A percentile compares a stretch with the other conserved stretches of the same genome.
These are phyloP conservation scores for Irpex sp. DNA, from an alignment of 1,284 basidiomycete species.

Conservation along the genomic window DNA sequence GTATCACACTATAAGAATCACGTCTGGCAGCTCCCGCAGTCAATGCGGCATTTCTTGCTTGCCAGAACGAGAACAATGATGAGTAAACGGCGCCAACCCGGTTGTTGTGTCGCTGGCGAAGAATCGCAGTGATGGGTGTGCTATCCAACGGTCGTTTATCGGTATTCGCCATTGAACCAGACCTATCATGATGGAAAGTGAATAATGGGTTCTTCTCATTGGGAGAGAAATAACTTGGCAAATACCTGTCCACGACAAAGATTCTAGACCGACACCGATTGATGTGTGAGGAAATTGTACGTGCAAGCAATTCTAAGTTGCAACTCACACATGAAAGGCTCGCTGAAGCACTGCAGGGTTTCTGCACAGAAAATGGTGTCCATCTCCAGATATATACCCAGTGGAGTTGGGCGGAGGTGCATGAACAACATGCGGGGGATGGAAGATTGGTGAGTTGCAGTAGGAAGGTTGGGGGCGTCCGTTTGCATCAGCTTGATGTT, in stretches of 20 bases:
- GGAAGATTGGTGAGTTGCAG: constrained; percentile 53
- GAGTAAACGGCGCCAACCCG: constrained; percentile 57
- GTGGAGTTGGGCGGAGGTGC: constrained; percentile 24
- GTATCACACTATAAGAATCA: constrained; percentile 55
- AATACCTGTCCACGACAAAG: constrained; percentile 51
- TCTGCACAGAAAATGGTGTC: constrained; percentile 49
- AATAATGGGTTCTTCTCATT: not conserved
- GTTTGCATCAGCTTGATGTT: constrained; percentile 40
- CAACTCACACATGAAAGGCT: constrained; percentile 56
- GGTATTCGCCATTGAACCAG: constrained; percentile 41
- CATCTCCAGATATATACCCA: constrained; percentile 55
- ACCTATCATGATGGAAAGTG: constrained; percentile 40
- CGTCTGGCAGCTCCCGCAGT: constrained; percentile 31
- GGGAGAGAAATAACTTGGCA: not conserved
- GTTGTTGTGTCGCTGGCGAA: constrained; percentile 39
- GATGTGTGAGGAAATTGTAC: not conserved
- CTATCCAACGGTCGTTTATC: constrained; percentile 44
- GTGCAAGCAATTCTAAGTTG: not conserved
- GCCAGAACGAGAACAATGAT: constrained; percentile 52
- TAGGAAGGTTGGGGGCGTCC: constrained; percentile 46
- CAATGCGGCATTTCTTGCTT: constrained; percentile 41
- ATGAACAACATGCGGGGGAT: constrained; percentile 34
- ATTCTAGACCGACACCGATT: constrained; percentile 35
- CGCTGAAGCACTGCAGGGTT: constrained; percentile 53
- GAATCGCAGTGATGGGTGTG: constrained; percentile 40